phyloP scores from a whole-genome alignment of 805 yeast genomes.

The Candida koratica region DNA sequence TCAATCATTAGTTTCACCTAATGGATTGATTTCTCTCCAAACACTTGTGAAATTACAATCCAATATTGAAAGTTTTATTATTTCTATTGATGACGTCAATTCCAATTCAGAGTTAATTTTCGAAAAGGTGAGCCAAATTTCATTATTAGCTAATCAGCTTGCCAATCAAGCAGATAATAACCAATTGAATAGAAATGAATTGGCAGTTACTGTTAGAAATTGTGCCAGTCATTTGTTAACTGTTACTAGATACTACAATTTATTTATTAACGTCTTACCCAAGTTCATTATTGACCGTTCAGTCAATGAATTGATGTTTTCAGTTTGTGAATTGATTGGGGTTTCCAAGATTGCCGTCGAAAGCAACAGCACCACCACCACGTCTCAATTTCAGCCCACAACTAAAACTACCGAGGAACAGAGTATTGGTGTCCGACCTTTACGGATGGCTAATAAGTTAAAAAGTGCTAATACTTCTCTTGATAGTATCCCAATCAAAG shows the following conservation, averaged over 20 bases:
- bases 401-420: constrained; percentile 7
- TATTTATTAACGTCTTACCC: constrained; percentile 64
- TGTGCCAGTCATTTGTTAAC: constrained; percentile 74
- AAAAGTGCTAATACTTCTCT: constrained; percentile 10
- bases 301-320: constrained; percentile 64
- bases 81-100: constrained; percentile 25
- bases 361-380: neutral
- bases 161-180: constrained; percentile 30
- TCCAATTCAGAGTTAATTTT: constrained; percentile 42
- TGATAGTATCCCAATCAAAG: constrained; percentile 6
- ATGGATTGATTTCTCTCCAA: constrained; percentile 47
- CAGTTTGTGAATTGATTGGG: constrained; percentile 55
- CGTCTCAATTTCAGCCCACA: neutral
- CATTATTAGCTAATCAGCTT: constrained; percentile 42
- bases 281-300: constrained; percentile 70
- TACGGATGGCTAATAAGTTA: constrained; percentile 61
- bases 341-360: constrained; percentile 5
- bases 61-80: constrained; percentile 43
- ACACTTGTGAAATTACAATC: constrained; percentile 46
- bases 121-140: constrained; percentile 48
- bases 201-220: constrained; percentile 52
- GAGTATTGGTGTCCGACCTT: constrained; percentile 55
- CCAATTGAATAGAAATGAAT: constrained; percentile 29
- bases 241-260: constrained; percentile 67
- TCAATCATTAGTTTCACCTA: constrained; percentile 25